phyloP scores from a whole-genome alignment of 495 filamentous ascomycete species.

The Apiosordaria backusii region DNA sequence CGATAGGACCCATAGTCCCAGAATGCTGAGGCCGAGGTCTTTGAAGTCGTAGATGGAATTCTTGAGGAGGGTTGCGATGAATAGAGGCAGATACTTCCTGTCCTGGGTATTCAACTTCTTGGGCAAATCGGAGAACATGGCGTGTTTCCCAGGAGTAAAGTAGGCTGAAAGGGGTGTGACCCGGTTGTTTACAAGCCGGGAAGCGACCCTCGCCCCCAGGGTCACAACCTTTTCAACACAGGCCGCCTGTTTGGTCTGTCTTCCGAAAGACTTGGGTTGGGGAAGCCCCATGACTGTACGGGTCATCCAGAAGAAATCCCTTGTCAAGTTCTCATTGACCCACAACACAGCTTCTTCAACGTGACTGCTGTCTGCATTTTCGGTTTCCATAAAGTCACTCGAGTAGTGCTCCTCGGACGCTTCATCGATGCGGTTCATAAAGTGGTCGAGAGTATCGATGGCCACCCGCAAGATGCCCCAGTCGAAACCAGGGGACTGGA shows the following conservation, averaged over 20 bases:
- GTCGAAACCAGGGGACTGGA: constrained; percentile 36
- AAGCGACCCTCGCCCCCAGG: constrained; percentile 37
- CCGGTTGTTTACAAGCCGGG: constrained; percentile 39
- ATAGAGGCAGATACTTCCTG: constrained; percentile 40
- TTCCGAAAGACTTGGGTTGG: constrained; percentile 10
- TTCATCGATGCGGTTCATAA: constrained; percentile 36
- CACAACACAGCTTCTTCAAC: constrained; percentile 44
- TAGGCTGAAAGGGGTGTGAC: constrained; percentile 38
- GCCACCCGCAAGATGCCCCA: constrained; percentile 42
- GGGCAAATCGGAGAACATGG: constrained; percentile 36
- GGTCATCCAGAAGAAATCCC: constrained; percentile 41
- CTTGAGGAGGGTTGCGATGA: constrained; percentile 39
- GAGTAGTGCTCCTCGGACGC: constrained; percentile 35
- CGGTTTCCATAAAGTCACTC: constrained; percentile 24
- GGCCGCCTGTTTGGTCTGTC: constrained; percentile 28
- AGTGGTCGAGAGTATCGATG: constrained; percentile 39
- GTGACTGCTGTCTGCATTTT: constrained; percentile 28
- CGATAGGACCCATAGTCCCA: constrained; percentile 39
- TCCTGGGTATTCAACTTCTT: constrained; percentile 28
- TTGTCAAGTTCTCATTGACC: constrained; percentile 38
- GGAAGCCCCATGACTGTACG: constrained; percentile 32
- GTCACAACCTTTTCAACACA: constrained; percentile 40
- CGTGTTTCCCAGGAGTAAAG: constrained; percentile 38
- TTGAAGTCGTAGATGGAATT: constrained; percentile 40
- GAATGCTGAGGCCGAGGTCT: constrained; percentile 33